A percentile compares a stretch with the other conserved stretches of the same genome.
Evolutionary conservation across 1,139 yeast species (phyloP).

Genomic region (Starmera stellimalicola): DNA sequence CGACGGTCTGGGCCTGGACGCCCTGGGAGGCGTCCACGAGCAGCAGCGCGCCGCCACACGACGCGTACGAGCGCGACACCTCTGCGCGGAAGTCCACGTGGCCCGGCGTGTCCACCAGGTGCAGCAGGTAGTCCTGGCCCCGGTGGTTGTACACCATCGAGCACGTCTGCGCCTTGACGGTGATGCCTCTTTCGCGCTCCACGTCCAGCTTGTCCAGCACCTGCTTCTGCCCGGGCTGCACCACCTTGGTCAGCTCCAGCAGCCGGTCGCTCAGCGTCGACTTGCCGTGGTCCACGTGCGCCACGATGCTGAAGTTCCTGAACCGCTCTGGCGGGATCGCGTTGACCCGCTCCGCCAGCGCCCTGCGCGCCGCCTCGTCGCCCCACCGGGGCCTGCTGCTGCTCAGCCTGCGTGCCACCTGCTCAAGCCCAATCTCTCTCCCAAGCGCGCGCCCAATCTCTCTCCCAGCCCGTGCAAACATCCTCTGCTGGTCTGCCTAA

Average conservation of each 20-base stretch:
- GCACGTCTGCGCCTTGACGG: constrained; percentile 95
- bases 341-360: constrained; percentile 54
- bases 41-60: constrained; percentile 90
- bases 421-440: no score
- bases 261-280: constrained; percentile 85
- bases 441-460: no score
- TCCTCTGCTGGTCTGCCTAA: no score
- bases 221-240: constrained; percentile 72
- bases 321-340: constrained; percentile 74
- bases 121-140: constrained; percentile 67
- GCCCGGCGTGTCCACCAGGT: constrained; percentile 95
- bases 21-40: constrained; percentile 95
- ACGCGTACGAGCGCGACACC: constrained; percentile 87
- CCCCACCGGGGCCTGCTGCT: constrained; percentile 3
- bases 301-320: constrained; percentile 88
- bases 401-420: no score
- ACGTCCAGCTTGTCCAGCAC: constrained; percentile 90
- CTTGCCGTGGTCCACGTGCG: constrained; percentile 97
- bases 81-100: constrained; percentile 96
- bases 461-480: no score
- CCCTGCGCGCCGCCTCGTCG: background rate
- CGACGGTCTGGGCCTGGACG: constrained; percentile 95
- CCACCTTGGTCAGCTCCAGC: constrained; percentile 82
- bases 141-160: constrained; percentile 79
- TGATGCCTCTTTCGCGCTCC: constrained; percentile 91